phyloP scores from a whole-genome alignment of 305 asterid species.

The Solanum chacoense region DNA sequence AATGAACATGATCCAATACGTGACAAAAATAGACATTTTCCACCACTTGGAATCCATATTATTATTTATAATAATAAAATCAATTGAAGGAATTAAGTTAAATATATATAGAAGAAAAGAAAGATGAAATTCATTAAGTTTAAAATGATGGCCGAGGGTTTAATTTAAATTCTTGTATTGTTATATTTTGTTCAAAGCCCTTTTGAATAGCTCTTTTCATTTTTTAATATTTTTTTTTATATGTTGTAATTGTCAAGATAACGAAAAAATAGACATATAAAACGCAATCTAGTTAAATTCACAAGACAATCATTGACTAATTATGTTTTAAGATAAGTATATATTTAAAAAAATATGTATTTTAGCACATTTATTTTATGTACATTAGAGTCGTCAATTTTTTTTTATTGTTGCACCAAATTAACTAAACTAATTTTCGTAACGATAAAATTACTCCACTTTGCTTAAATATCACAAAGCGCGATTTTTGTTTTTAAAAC shows the following conservation, averaged over 20 bases:
- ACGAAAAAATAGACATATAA: background rate
- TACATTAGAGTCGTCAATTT: background rate
- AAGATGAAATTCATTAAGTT: background rate
- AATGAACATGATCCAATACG: background rate
- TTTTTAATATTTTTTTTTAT: background rate
- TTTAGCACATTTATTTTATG: background rate
- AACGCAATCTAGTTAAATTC: background rate
- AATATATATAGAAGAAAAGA: background rate
- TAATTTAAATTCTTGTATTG: background rate
- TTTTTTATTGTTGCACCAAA: background rate
- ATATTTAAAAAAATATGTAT: background rate
- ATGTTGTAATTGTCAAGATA: background rate
- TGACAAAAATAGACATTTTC: background rate
- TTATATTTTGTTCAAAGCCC: background rate
- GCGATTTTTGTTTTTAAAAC: background rate
- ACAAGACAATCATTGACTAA: background rate
- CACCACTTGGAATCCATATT: background rate
- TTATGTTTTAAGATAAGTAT: background rate
- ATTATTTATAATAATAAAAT: background rate
- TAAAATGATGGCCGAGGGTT: background rate
- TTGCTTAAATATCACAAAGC: background rate
- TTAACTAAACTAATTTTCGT: background rate
- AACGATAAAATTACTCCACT: background rate
- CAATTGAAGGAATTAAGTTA: background rate
- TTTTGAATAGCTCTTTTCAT: background rate